A percentile compares a stretch with the other conserved stretches of the same genome.
Evolutionary conservation across 345 rosid species (phyloP).

Genomic region (Nasturtium officinale): DNA sequence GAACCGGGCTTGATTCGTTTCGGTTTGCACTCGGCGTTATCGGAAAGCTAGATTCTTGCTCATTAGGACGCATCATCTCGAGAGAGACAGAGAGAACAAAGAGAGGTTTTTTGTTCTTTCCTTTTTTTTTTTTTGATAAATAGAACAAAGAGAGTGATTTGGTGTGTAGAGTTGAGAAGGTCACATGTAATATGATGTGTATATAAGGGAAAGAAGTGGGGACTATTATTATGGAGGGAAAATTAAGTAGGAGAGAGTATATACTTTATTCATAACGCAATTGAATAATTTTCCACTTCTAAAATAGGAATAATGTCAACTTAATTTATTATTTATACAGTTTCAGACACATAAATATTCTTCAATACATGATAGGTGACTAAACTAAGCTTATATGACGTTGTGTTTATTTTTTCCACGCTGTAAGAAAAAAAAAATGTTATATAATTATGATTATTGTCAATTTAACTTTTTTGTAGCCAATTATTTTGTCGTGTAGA

Average conservation of each 20-base stretch:
- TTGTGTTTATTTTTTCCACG: background rate
- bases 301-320: background rate
- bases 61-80: conserved; percentile 75
- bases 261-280: conserved; percentile 16
- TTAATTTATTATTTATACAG: conserved; percentile 8
- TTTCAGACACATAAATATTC: conserved; percentile 7
- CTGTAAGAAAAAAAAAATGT: background rate
- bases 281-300: conserved; percentile 8
- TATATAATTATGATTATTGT: background rate
- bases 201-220: conserved; percentile 40
- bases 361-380: background rate
- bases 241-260: conserved; percentile 24
- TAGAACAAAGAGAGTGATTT: conserved; percentile 15
- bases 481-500: background rate
- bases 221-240: conserved; percentile 35
- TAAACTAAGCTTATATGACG: background rate
- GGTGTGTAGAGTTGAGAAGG: conserved; percentile 36
- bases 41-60: conserved; percentile 39
- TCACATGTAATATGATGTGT: conserved; percentile 42
- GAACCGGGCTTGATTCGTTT: conserved; percentile 50
- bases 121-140: no score
- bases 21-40: conserved; percentile 40
- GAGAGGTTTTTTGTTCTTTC: background rate
- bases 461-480: background rate
- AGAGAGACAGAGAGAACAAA: background rate